Percentiles rank a stretch among this genome's conserved stretches.
Conservation (phyloP, 2,329 filamentous ascomycete genomes). For the Colletotrichum scovillei region DNA sequence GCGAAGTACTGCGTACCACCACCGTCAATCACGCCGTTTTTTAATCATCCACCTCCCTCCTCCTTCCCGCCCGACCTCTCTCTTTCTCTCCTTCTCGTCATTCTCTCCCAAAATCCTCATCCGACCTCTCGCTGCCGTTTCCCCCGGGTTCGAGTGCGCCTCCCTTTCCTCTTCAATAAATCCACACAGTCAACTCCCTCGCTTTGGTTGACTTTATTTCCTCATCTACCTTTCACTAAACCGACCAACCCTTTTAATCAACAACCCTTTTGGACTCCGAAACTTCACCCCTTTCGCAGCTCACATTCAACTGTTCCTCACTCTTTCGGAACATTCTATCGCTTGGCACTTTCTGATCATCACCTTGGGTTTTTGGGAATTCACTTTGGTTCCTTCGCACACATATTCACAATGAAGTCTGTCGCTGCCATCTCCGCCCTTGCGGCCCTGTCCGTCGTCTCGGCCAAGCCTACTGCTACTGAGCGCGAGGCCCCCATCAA, state of each 20-base stretch:
- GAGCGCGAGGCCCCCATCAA: conserved; percentile 60
- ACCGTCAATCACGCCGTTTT: conserved; percentile 33
- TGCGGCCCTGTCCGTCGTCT: conserved; percentile 56
- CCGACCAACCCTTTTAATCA: conserved; percentile 36
- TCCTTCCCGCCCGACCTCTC: conserved; percentile 18
- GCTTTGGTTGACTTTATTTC: conserved; percentile 35
- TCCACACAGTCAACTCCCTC: conserved; percentile 32
- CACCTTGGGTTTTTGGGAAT: conserved; percentile 26
- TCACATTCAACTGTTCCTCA: conserved; percentile 12
- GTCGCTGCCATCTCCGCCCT: conserved; percentile 59
- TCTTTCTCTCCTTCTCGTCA: conserved; percentile 12
- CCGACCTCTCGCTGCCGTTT: conserved; percentile 30
- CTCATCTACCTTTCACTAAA: conserved; percentile 19
- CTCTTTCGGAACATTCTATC: conserved; percentile 14
- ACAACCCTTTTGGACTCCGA: conserved; percentile 19
- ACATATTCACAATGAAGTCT: conserved; percentile 59
- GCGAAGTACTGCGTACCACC: background rate
- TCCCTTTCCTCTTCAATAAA: conserved; percentile 23
- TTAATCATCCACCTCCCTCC: conserved; percentile 32
- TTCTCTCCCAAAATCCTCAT: conserved; percentile 9
- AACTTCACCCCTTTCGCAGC: conserved; percentile 15
- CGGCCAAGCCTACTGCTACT: conserved; percentile 62
- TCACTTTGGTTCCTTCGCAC: conserved; percentile 21
- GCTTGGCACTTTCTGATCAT: conserved; percentile 31
- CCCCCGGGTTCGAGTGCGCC: conserved; percentile 27